Evolutionary conservation across 192 early-diverging fungal species (phyloP).

Genomic region (Backusella parvicylindrica): DNA sequence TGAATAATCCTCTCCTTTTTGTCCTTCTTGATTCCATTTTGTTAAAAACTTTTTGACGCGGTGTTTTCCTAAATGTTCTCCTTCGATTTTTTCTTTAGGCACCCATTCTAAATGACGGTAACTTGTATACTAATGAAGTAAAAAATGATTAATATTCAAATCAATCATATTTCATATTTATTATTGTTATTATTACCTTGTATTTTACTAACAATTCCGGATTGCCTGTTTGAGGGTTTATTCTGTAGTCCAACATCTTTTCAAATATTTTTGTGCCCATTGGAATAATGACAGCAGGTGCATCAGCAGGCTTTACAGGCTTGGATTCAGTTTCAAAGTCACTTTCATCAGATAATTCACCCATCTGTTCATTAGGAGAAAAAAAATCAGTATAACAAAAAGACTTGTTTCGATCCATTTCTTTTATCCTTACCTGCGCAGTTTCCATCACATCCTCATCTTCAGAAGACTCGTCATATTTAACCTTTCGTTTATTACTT

Average conservation of each 20-base stretch:
- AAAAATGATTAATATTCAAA: background rate
- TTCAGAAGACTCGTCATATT: constrained; percentile 13
- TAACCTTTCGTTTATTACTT: constrained; percentile 1
- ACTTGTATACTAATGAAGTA: constrained; percentile 47
- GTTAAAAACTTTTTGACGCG: constrained; percentile 73
- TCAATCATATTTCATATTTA: background rate
- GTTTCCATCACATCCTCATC: background rate
- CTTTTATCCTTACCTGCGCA: background rate
- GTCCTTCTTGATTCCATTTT: constrained; percentile 53
- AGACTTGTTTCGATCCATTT: background rate
- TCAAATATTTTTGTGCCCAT: constrained; percentile 50
- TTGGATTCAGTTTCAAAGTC: constrained; percentile 19
- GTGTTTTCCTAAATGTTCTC: constrained; percentile 60
- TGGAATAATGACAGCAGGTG: constrained; percentile 44
- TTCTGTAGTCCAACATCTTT: constrained; percentile 47
- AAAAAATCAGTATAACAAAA: no score
- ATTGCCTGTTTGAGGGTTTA: constrained; percentile 36
- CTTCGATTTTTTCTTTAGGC: constrained; percentile 40
- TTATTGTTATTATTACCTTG: constrained; percentile 50
- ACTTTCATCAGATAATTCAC: constrained; percentile 24
- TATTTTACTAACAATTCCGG: constrained; percentile 76
- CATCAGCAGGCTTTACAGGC: background rate
- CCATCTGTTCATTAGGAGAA: no score
- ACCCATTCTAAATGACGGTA: constrained; percentile 76
- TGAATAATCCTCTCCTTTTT: constrained; percentile 60